Evolutionary conservation across 1,284 basidiomycete genomes (phyloP).

Genomic region (Ganoderma lucidum): DNA sequence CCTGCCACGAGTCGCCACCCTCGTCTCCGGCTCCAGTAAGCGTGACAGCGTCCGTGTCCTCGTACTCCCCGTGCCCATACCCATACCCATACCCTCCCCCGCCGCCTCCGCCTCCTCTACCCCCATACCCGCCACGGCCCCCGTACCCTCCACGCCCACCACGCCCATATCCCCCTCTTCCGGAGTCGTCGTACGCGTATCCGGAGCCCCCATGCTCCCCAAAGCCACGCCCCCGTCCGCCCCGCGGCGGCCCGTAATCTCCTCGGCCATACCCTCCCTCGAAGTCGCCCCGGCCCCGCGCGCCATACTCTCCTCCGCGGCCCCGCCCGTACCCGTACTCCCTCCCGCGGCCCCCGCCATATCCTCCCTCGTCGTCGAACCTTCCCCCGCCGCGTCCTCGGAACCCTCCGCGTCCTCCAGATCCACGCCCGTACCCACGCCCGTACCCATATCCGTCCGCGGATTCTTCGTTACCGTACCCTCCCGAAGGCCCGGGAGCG

Average conservation of each 20-base stretch:
- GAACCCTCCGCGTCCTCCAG: constrained; percentile 10
- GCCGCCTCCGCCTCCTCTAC: constrained; percentile 30
- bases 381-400: constrained; percentile 22
- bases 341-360: constrained; percentile 3
- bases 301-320: constrained; percentile 26
- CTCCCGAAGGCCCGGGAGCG: constrained; percentile 14
- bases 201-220: not conserved
- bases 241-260: constrained; percentile 20
- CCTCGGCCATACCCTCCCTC: constrained; percentile 24
- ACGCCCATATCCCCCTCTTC: constrained; percentile 15
- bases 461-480: not conserved
- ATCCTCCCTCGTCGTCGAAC: constrained; percentile 17
- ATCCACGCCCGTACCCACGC: constrained; percentile 6
- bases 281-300: constrained; percentile 21
- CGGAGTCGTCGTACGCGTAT: too few relatives aligned
- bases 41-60: constrained; percentile 61
- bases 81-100: constrained; percentile 39
- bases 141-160: constrained; percentile 19
- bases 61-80: constrained; percentile 30
- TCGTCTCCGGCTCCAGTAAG: constrained; percentile 53
- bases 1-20: constrained; percentile 24
- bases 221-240: constrained; percentile 11
- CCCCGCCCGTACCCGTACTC: constrained; percentile 21
- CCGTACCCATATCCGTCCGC: not conserved
- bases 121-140: constrained; percentile 33